Evolutionary conservation across 768 basidiomycete species (phyloP).

Genomic region (Termitomyces sp.): DNA sequence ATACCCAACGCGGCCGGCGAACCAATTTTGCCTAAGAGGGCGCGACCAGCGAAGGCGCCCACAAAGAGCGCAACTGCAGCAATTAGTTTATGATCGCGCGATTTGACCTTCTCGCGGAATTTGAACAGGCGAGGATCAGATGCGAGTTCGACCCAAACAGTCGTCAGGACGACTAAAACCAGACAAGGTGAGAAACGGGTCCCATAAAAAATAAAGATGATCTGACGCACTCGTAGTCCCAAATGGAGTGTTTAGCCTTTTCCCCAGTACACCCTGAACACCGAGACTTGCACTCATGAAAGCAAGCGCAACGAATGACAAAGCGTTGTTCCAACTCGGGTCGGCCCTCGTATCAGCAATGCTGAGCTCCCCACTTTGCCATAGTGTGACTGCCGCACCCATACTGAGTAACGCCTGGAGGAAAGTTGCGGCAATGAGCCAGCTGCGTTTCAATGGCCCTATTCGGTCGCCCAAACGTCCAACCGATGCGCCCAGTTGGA

Average conservation of each 20-base stretch:
- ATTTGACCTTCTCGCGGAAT: slow-evolving; percentile 40
- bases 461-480: slow-evolving; percentile 79
- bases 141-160: slow-evolving; percentile 85
- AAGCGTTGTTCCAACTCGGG: slow-evolving; percentile 65
- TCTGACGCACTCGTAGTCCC: slow-evolving; percentile 61
- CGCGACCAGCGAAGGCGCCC: slow-evolving; percentile 68
- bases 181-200: neutral
- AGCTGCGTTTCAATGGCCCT: slow-evolving; percentile 65
- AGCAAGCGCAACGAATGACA: slow-evolving; percentile 66
- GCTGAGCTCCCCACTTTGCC: slow-evolving; percentile 58
- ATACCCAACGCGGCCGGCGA: slow-evolving; percentile 62
- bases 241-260: slow-evolving; percentile 75
- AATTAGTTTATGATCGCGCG: slow-evolving; percentile 10
- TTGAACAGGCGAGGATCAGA: slow-evolving; percentile 42
- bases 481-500: slow-evolving; percentile 68
- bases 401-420: slow-evolving; percentile 75
- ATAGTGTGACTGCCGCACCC: slow-evolving; percentile 64
- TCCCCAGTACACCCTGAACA: slow-evolving; percentile 85
- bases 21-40: slow-evolving; percentile 54
- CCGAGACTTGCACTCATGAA: slow-evolving; percentile 84
- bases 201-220: neutral
- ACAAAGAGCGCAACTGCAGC: slow-evolving; percentile 54
- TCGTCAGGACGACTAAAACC: slow-evolving; percentile 71
- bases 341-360: slow-evolving; percentile 49
- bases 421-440: slow-evolving; percentile 69